Percentiles rank a stretch among this genome's conserved stretches.
phyloP scores from a whole-genome alignment of 192 early-diverging fungal species.

The Podila epigama region DNA sequence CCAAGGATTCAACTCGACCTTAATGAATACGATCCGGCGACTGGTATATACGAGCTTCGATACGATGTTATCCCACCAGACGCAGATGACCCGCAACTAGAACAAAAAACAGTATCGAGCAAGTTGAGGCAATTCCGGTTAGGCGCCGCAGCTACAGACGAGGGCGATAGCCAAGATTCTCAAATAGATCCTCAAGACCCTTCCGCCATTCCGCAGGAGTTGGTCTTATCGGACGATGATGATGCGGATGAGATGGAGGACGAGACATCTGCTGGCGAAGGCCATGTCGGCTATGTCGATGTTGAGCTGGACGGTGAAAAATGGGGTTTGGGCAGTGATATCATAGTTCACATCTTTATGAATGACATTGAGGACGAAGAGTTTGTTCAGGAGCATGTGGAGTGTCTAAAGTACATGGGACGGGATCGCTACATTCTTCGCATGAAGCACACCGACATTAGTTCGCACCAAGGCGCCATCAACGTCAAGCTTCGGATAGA shows the following conservation, averaged over 20 bases:
- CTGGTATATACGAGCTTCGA: conserved; percentile 48
- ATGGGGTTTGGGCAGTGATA: conserved; percentile 44
- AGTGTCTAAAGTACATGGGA: conserved; percentile 50
- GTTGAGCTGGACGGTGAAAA: conserved; percentile 50
- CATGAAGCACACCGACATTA: conserved; percentile 45
- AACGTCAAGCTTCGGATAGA: conserved; percentile 44
- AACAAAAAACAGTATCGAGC: conserved; percentile 25
- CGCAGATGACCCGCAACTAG: conserved; percentile 18
- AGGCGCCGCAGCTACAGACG: conserved; percentile 2
- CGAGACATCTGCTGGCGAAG: background rate
- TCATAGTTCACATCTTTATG: conserved; percentile 47
- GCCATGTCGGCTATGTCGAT: conserved; percentile 33
- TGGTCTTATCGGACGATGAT: conserved; percentile 36
- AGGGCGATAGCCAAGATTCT: conserved; percentile 15
- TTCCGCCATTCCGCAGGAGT: conserved; percentile 27
- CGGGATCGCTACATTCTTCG: conserved; percentile 39
- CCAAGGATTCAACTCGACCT: conserved; percentile 46
- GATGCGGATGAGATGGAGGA: conserved; percentile 28
- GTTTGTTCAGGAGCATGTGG: conserved; percentile 46
- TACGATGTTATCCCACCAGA: conserved; percentile 45
- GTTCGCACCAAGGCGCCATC: conserved; percentile 21
- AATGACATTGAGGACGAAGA: conserved; percentile 50
- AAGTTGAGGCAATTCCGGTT: conserved; percentile 28
- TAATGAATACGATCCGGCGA: conserved; percentile 46
- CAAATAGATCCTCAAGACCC: conserved; percentile 4